These are phyloP conservation scores for Zasmidium citrigriseum DNA, from an alignment of 2,329 filamentous ascomycete genomes.

Conservation along the genomic window DNA sequence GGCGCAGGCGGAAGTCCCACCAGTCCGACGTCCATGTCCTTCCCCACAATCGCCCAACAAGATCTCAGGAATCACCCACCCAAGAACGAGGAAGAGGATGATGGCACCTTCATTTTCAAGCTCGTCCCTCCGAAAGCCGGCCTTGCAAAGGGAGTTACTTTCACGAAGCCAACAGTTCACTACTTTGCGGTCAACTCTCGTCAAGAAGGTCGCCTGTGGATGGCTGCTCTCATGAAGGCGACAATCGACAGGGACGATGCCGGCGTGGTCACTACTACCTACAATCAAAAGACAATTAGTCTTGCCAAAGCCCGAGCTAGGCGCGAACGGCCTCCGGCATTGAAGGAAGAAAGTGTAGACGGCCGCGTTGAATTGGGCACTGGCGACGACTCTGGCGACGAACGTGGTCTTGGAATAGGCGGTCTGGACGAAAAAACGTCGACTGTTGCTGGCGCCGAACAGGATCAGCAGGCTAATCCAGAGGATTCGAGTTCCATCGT, in stretches of 20 bases:
- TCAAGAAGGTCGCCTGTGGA: constrained; percentile 88
- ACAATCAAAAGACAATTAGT: constrained; percentile 95
- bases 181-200: constrained; percentile 96
- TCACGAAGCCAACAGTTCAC: constrained; percentile 95
- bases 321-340: constrained; percentile 83
- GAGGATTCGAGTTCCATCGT: constrained; percentile 15
- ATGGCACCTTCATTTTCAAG: constrained; percentile 94
- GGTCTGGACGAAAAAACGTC: constrained; percentile 21
- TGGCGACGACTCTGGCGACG: constrained; percentile 15
- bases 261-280: constrained; percentile 81
- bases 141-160: constrained; percentile 87
- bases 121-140: constrained; percentile 87
- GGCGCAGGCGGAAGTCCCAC: constrained; percentile 71
- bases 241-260: constrained; percentile 86
- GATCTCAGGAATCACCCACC: constrained; percentile 40
- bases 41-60: constrained; percentile 39
- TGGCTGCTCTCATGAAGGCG: constrained; percentile 98
- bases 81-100: constrained; percentile 44
- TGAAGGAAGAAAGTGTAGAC: constrained; percentile 61
- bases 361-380: constrained; percentile 29
- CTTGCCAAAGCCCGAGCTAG: constrained; percentile 83
- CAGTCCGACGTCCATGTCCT: constrained; percentile 47
- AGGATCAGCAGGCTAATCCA: constrained; percentile 9
- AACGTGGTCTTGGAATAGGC: constrained; percentile 28
- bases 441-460: constrained; percentile 21